Base-by-base conservation (phyloP, 805 yeast genomes). In the Ogataea paraovalis region DNA sequence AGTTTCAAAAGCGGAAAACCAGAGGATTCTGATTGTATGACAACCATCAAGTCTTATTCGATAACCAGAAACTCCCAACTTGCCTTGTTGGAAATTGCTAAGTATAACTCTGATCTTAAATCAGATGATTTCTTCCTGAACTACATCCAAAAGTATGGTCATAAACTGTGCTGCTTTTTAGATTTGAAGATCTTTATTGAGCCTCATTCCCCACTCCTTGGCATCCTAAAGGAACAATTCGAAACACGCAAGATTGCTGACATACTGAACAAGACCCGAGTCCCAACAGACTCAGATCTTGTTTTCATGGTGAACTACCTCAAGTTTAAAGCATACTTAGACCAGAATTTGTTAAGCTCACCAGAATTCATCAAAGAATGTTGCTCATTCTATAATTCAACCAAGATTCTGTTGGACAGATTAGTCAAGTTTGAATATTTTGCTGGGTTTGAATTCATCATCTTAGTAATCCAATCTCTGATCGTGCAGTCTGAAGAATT, bases 361-460 rank as follows among this genome's bases (percentile, higher is more conserved):
- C 28, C 30, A 2, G 63, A 55, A 3, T 65, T 65, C 51, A 56
- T 71, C 20, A 19, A 45, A 0, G 65, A 64, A 3, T 67, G 73
- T 42, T 58, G 77, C n/a, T 42, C 46, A 0, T 66, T 67, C 25
- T 83, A 75, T 59, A 64, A 67, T 14, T 53, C 61, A 14, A 71
- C 74, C 46, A 68, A 64, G 48, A 62, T 57, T 16, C 60, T 71
- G 33, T 64, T 75, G 41, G 42, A 58, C 23, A 52, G 53, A 5
- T 78, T 79, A 58, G 68, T 72, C 42, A 74, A 72, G 46, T 84
- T 85, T 37, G 96, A 90, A 60, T 85, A 84, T 61, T 85, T 83
- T 52, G 61, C 80, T 2, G 87, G 85, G 6, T 82, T 85, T 50
- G 88, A 83, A 46, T 75, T 87, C 41, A 63, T 87, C 9, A 61